Base-by-base conservation (phyloP, 2,329 filamentous ascomycete genomes). In the Botrytis pseudocinerea region DNA sequence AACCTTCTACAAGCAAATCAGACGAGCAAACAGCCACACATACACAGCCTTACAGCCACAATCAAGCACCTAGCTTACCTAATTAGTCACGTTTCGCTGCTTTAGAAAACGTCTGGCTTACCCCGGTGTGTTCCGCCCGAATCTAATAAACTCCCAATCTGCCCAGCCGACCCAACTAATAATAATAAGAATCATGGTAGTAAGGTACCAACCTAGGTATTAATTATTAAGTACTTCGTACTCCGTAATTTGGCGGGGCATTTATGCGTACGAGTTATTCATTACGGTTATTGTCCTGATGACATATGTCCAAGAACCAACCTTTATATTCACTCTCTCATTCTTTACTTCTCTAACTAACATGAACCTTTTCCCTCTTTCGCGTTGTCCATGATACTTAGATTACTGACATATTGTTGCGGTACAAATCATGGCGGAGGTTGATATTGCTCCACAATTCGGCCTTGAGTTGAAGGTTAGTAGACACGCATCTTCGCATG, bases 391-490 rank as follows among this genome's bases (percentile, higher is more conserved):
- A 77, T 79, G 78, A 78, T 75, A 66, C 59, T 32, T 59, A 38
- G 38, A 71, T 69, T 70, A 63, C 65, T 69, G 64, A 70, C 57
- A 7, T 32, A 57, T 57, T 35, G 46, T 66, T 64, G 61, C 32
- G 72, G 73, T 76, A 71, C 51, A 72, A 73, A 76, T 54, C 78
- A 97, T 97, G 93, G 91, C 92, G 81, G 93, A 95, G 83, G 88
- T 93, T 83, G 94, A 97, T 79, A 89, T 88, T 81, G 87, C 90
- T 85, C 93, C 93, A 81, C 93, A 93, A 79, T 97, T 99, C 84
- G 96, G 96, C 84, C 90, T 92, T 74, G 95, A 98, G 86, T 88
- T 98, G 82, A 98, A 97, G 92, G 94, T 95, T 85, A 75, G 84
- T 75, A 54, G 59, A 42, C 76, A 76, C 78, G 75, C 77, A 69